phyloP scores from a whole-genome alignment of 345 rosid genomes.

The Lenwebbia sp. region DNA sequence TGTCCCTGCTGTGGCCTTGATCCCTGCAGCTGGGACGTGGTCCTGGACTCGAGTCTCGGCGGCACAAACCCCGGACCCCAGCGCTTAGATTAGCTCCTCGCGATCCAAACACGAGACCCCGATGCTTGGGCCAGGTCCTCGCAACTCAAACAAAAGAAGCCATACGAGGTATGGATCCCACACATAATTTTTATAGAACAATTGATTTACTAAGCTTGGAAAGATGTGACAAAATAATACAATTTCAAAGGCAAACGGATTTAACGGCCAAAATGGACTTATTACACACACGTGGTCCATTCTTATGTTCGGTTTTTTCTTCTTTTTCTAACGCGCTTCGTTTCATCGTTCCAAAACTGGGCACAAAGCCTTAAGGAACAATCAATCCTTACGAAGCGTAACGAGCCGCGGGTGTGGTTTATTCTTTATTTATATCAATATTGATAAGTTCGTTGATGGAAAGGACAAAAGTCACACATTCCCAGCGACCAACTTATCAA shows the following conservation, averaged over 20 bases:
- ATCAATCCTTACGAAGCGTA: neutral
- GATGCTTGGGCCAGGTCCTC: neutral
- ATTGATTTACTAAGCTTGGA: neutral
- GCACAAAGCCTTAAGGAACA: too few relatives aligned
- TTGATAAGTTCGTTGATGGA: neutral
- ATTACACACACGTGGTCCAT: too few relatives aligned
- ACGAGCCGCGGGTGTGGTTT: neutral
- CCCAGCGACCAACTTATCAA: neutral
- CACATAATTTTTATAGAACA: neutral
- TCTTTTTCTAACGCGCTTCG: too few relatives aligned
- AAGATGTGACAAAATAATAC: neutral
- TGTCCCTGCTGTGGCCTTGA: neutral
- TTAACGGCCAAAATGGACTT: too few relatives aligned
- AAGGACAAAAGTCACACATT: neutral
- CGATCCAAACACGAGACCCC: fast-evolving
- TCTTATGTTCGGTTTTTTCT: too few relatives aligned
- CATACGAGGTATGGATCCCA: neutral
- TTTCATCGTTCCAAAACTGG: too few relatives aligned
- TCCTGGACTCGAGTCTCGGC: fast-evolving
- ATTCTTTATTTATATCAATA: neutral
- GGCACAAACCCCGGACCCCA: fast-evolving
- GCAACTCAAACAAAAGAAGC: neutral
- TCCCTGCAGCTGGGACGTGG: neutral
- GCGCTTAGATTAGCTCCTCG: neutral
- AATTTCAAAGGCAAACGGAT: neutral